These are phyloP conservation scores for Cardiospermum halicacabum DNA, from an alignment of 345 rosid species.

Conservation along the genomic window DNA sequence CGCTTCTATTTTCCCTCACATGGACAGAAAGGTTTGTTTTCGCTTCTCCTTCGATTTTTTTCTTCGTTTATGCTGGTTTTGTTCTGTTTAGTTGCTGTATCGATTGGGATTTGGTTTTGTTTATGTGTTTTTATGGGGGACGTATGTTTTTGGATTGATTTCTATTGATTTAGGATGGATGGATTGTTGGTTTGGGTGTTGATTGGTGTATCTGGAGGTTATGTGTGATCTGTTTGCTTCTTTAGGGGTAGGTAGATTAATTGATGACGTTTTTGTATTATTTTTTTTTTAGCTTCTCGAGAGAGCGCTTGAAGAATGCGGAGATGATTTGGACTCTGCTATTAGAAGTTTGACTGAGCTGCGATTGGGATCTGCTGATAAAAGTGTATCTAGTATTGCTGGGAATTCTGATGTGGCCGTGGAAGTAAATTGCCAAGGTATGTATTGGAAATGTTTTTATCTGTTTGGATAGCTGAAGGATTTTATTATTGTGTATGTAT, in stretches of 20 bases:
- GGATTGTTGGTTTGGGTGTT: too few species aligned
- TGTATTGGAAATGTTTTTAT: not conserved
- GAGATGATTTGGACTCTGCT: constrained; percentile 81
- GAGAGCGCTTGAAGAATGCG: constrained; percentile 73
- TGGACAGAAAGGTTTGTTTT: constrained; percentile 63
- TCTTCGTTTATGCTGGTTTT: not conserved
- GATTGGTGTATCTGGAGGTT: not conserved
- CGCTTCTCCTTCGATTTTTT: not conserved
- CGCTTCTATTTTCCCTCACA: constrained; percentile 56
- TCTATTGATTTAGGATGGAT: not conserved
- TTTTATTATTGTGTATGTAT: not conserved
- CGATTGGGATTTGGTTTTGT: not conserved
- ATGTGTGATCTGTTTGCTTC: not conserved
- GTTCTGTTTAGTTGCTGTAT: not conserved
- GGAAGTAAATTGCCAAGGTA: constrained; percentile 51
- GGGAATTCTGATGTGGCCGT: constrained; percentile 24
- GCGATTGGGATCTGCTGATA: constrained; percentile 59
- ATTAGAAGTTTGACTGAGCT: constrained; percentile 82
- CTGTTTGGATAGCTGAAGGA: not conserved
- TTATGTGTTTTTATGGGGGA: too few species aligned
- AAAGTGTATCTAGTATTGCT: constrained; percentile 20
- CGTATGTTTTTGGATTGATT: not conserved
- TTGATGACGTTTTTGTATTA: not conserved
- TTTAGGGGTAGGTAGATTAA: not conserved
- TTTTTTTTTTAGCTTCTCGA: constrained; percentile 51